phyloP scores from a whole-genome alignment of 1,284 basidiomycete species.

The Trichosporon sp. region DNA sequence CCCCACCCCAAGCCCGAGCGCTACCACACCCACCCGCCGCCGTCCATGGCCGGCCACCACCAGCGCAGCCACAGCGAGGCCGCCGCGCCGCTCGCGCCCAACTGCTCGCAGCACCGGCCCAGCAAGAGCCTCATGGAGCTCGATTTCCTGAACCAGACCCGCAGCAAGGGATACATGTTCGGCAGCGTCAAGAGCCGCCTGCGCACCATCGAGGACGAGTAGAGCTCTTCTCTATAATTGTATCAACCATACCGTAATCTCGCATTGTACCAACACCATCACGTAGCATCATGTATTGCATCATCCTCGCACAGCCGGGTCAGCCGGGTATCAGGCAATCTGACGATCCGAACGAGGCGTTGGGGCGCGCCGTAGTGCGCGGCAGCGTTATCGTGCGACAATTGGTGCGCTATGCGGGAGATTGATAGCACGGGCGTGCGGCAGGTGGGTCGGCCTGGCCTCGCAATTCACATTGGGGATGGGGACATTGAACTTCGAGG shows the following conservation, averaged over 20 bases:
- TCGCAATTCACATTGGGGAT: neutral
- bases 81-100: neutral
- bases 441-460: neutral
- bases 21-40: neutral
- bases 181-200: conserved; percentile 4
- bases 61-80: conserved; percentile 1
- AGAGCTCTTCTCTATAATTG: neutral
- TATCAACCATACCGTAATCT: neutral
- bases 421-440: neutral
- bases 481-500: neutral
- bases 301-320: neutral
- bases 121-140: neutral
- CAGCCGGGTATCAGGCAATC: neutral
- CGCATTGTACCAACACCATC: neutral
- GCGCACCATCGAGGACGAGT: conserved; percentile 3
- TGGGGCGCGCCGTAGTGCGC: neutral
- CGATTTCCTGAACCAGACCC: conserved; percentile 4
- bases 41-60: neutral
- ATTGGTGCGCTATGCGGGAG: neutral
- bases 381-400: neutral
- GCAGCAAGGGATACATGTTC: conserved; percentile 3
- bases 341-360: neutral
- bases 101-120: neutral
- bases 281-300: neutral
- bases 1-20: neutral